Percentiles rank a stretch among this genome's conserved stretches.
phyloP scores from a whole-genome alignment of 2,329 filamentous ascomycete genomes.

The Exophiala calicioides region DNA sequence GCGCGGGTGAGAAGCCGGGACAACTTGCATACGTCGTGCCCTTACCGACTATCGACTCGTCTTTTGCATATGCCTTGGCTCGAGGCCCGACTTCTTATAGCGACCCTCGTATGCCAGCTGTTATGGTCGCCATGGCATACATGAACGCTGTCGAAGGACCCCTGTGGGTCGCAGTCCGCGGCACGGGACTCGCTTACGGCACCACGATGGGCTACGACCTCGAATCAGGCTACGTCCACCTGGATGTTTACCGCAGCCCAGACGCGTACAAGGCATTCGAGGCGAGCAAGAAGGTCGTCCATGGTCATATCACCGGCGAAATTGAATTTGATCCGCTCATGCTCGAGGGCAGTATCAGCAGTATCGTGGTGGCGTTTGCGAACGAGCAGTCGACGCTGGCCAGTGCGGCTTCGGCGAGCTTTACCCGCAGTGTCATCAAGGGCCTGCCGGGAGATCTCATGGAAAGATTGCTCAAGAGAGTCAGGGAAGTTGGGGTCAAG shows the following conservation, averaged over 20 bases:
- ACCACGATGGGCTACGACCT: conserved; percentile 75
- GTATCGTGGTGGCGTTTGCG: conserved; percentile 81
- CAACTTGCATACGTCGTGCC: conserved; percentile 77
- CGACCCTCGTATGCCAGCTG: conserved; percentile 75
- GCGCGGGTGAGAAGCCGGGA: conserved; percentile 73
- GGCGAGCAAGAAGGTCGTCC: conserved; percentile 73
- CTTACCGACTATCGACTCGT: conserved; percentile 90
- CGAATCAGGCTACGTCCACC: conserved; percentile 77
- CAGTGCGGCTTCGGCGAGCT: conserved; percentile 78
- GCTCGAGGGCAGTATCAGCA: conserved; percentile 86
- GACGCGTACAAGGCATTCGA: conserved; percentile 84
- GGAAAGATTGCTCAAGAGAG: conserved; percentile 71
- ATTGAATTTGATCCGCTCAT: conserved; percentile 75
- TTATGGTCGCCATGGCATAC: conserved; percentile 86
- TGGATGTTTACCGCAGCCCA: conserved; percentile 86
- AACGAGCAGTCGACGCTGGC: conserved; percentile 87
- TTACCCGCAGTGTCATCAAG: conserved; percentile 76
- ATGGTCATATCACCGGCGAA: conserved; percentile 70
- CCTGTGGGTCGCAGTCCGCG: conserved; percentile 89
- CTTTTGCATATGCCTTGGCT: conserved; percentile 76
- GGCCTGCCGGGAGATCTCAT: conserved; percentile 76
- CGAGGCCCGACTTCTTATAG: conserved; percentile 73
- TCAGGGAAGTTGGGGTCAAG: conserved; percentile 72
- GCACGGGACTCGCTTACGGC: conserved; percentile 90
- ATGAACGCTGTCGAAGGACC: conserved; percentile 92